Percentiles rank a stretch among this genome's conserved stretches.
phyloP scores from a whole-genome alignment of 176 grass and related monocot species.

The Musa troglodytarum region DNA sequence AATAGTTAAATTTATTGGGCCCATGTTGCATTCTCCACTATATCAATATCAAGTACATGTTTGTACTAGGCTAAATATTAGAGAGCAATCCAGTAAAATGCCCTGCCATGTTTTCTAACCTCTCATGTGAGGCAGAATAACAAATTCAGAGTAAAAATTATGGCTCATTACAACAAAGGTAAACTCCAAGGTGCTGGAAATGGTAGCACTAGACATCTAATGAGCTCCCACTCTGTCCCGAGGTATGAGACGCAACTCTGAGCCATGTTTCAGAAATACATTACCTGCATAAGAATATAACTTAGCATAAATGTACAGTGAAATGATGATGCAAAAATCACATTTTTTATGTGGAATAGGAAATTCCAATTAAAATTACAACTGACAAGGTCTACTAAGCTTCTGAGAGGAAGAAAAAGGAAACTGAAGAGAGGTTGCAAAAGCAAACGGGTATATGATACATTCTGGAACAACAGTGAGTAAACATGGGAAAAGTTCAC shows the following conservation, averaged over 20 bases:
- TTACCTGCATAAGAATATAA: slow-evolving; percentile 53
- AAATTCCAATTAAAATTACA: not conserved
- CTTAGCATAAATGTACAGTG: not conserved
- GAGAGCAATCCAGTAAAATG: not conserved
- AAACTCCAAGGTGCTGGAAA: not conserved
- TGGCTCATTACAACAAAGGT: not conserved
- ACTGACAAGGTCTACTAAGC: not conserved
- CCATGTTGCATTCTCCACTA: not conserved
- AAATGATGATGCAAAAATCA: not conserved
- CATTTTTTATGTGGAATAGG: not conserved
- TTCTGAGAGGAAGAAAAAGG: no score
- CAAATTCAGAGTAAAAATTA: not conserved
- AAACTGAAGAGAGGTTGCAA: no score
- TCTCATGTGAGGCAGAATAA: not conserved
- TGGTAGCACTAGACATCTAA: not conserved
- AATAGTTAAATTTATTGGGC: not conserved
- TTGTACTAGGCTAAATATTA: not conserved
- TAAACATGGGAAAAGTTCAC: no score
- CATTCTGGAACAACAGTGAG: no score
- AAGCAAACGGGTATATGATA: no score
- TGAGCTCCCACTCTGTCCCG: slow-evolving; percentile 63
- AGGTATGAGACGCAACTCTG: slow-evolving; percentile 92
- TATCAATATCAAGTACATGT: no score
- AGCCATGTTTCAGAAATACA: slow-evolving; percentile 97
- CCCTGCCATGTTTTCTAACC: not conserved